Conservation (phyloP, 306 rosid species). For the Gastrolobium bilobum region DNA sequence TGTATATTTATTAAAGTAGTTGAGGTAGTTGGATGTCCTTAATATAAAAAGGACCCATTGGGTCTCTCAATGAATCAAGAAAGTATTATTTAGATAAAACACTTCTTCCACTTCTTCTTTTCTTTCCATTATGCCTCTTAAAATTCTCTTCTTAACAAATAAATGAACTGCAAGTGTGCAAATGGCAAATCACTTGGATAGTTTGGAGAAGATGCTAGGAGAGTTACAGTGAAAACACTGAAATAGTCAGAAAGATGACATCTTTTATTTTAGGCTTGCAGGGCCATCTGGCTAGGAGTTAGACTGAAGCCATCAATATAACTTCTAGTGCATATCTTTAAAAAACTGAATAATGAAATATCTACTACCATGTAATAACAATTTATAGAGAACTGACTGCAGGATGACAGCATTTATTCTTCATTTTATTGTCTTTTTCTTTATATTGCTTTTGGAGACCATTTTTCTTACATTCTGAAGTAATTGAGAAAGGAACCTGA, state of each 20-base stretch:
- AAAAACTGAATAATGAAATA: not conserved
- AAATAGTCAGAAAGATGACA: slow-evolving; percentile 71
- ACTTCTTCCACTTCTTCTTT: no score
- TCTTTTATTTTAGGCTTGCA: slow-evolving; percentile 77
- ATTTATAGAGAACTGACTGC: not conserved
- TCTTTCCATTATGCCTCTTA: not conserved
- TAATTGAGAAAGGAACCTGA: no score
- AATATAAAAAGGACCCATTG: no score
- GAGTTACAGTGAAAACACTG: slow-evolving; percentile 80
- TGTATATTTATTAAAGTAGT: no score
- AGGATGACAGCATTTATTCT: not conserved
- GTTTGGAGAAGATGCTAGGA: slow-evolving; percentile 88
- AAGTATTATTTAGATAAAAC: no score
- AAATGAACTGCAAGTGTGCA: not conserved
- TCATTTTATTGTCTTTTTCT: not conserved
- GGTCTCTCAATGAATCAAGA: no score
- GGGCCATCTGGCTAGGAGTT: slow-evolving; percentile 88
- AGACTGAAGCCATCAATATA: slow-evolving; percentile 15
- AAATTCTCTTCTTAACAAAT: no score
- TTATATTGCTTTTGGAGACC: not conserved
- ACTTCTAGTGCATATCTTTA: slow-evolving; percentile 29
- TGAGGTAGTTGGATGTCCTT: no score
- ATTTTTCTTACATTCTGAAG: not conserved
- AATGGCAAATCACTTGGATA: slow-evolving; percentile 40
- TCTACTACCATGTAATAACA: not conserved